Base-by-base conservation (phyloP, 1,284 basidiomycete genomes). In the Uromyces viciae-fabae region DNA sequence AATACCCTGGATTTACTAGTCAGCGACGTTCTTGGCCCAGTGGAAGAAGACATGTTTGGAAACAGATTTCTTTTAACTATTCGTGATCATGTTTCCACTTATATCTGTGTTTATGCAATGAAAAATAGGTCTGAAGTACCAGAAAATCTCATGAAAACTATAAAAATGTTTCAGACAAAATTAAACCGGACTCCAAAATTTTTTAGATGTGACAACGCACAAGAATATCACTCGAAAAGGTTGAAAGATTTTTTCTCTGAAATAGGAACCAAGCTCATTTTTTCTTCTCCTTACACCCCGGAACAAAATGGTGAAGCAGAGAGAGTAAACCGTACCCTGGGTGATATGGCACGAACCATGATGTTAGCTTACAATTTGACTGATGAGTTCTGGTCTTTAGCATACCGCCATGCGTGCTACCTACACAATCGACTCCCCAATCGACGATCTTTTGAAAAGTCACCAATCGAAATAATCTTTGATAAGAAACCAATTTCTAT, bases 251-350 rank as follows among this genome's bases (percentile, higher is more conserved):
- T n/a, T 60, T 60, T 60, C 14, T n/a, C 28, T 9, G 14, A 11
- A 14, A 60, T 60, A 31, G 56, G 56, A 25, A 60, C 56, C 14
- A 22, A 11, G 28, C 9, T n/a, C 14, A 25, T 25, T n/a, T 25
- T 60, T 11, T 15, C 56, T 9, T 60, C 56, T n/a, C 14, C 56
- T n/a, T 60, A 60, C 56, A 60, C 56, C 9, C 56, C 11, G 56
- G 56, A 60, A 25, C 56, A 60, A 25, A 60, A 72, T 72, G 69
- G 69, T 15, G 31, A 28, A 17, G 69, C 36, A 40, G 69, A 72
- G 31, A 46, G 69, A 25, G 9, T 60, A 25, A 60, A 60, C 28
- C 8, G 56, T 9, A 60, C 56, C 56, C 28, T 60, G 28, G 56
- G 56, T 38, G 33, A 68, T 25, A 38, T 38, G 33, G 64, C 31